Percentiles rank a stretch among this genome's conserved stretches.
Conservation (phyloP, 805 yeast species). For the Danielozyma ontarioensis region DNA sequence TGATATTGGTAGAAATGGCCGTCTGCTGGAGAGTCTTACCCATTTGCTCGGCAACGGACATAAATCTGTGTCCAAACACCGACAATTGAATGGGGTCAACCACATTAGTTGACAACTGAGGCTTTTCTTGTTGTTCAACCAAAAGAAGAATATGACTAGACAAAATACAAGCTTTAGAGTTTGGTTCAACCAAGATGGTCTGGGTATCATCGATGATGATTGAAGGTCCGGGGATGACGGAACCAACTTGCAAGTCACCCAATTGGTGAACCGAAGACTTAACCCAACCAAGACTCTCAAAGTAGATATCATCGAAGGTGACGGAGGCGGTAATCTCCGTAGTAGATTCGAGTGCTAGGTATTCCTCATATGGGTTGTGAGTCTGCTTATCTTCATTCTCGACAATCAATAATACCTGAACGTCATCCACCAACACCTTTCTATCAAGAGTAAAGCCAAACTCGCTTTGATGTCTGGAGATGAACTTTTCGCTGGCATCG, state of each 20-base stretch:
- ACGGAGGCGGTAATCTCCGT: constrained; percentile 1
- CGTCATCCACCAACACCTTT: constrained; percentile 32
- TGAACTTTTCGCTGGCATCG: constrained; percentile 18
- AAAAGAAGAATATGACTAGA: constrained; percentile 1
- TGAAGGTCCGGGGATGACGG: constrained; percentile 22
- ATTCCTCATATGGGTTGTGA: constrained; percentile 14
- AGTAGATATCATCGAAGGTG: constrained; percentile 38
- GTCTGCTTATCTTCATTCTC: constrained; percentile 13
- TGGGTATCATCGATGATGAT: constrained; percentile 29
- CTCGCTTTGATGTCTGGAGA: constrained; percentile 26
- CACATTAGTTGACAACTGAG: constrained; percentile 17
- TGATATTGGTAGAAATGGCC: constrained; percentile 41
- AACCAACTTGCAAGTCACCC: constrained; percentile 16
- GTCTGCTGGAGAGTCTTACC: constrained; percentile 42
- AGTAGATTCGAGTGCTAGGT: constrained; percentile 15
- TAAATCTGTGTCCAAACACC: constrained; percentile 32
- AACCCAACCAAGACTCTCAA: constrained; percentile 41
- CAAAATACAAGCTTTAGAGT: background rate
- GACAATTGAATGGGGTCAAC: constrained; percentile 37
- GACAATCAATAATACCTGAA: constrained; percentile 23
- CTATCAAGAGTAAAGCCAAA: constrained; percentile 35
- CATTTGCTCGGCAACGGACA: constrained; percentile 37
- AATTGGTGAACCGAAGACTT: constrained; percentile 33
- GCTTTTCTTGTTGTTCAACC: constrained; percentile 15
- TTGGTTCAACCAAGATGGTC: constrained; percentile 18